Base-by-base conservation (phyloP, 23 red algal genomes). In the Gracilaria vermiculophylla region DNA sequence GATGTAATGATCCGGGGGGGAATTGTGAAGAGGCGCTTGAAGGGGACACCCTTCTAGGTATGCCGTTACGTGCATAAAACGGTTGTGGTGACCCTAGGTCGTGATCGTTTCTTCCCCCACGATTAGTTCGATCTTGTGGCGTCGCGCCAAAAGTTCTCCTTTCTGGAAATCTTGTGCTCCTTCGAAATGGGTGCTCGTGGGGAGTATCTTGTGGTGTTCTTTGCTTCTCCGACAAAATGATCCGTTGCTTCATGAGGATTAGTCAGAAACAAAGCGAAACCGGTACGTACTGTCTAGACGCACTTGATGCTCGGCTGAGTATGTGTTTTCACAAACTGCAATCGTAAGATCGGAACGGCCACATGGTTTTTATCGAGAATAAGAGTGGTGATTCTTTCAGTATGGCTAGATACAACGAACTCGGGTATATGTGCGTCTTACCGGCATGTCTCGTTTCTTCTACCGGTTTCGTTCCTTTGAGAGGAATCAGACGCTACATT, bases 181-280 rank as follows among this genome's bases (percentile, higher is more conserved):
- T 5, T 36, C 28, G 20, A 16, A 36, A 31, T 32, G 28, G 24
- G 21, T 64, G 58, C 58, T 64, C 58, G 23, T 47, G 39, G 25
- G 67, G 15, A 27, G 67, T 48, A 47, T 70, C 64, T 15, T 9
- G 19, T 24, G 40, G 24, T 73, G 67, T 24, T 28, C 39, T 73
- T 40, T 25, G 42, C 19, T 47, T 73, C 23, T 73, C 42, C 28
- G 42, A 73, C 11, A 73, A 28, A 73, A 73, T 28, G 42, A 73
- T 73, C 13, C 67, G 36, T 48, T 73, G 67, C 42, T 73, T 73
- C 67, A 73, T 73, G 67, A 45, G 67, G 23, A 16, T 16, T 8
- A 35, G 28, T 3, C 1, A 1, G 35, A 64, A 24, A 34, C 58
- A 64, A 12, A 47, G n/a, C 28, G 35, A 35, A 34, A 11, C 35